A percentile compares a stretch with the other conserved stretches of the same genome.
phyloP scores from a whole-genome alignment of 1,284 basidiomycete genomes.

The Cryptococcus sp. region DNA sequence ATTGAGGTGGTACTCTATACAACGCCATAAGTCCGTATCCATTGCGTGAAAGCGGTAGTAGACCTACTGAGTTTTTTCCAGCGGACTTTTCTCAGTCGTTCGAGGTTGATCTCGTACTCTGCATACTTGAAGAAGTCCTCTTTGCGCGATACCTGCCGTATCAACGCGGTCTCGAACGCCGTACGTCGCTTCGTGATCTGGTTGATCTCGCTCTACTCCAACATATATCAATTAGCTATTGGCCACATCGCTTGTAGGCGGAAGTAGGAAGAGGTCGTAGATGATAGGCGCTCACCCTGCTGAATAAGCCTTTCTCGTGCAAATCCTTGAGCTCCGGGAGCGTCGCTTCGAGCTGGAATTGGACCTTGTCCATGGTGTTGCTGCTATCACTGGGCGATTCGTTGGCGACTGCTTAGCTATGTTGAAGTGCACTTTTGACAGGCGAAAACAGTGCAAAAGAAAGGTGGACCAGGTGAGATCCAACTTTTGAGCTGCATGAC shows the following conservation, averaged over 20 bases:
- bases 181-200: slow-evolving; percentile 85
- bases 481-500: slow-evolving; percentile 20
- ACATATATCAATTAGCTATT: neutral
- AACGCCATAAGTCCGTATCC: neutral
- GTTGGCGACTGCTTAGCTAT: neutral
- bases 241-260: neutral
- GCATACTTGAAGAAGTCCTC: slow-evolving; percentile 88
- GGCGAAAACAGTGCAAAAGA: neutral
- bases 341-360: slow-evolving; percentile 94
- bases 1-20: slow-evolving; percentile 46
- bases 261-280: neutral
- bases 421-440: too few relatives aligned
- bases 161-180: slow-evolving; percentile 76
- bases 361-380: slow-evolving; percentile 80
- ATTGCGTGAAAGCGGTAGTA: neutral
- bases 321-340: slow-evolving; percentile 95
- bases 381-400: neutral
- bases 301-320: slow-evolving; percentile 82
- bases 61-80: slow-evolving; percentile 70
- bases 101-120: slow-evolving; percentile 87
- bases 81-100: slow-evolving; percentile 74
- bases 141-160: slow-evolving; percentile 80
- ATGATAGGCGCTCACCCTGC: slow-evolving; percentile 61
- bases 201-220: slow-evolving; percentile 69
- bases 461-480: slow-evolving; percentile 2